Evolutionary conservation across 257 asterid genomes (phyloP), one percentile per base, ranked within the genome.

Genomic region (Leonotis leonurus): DNA sequence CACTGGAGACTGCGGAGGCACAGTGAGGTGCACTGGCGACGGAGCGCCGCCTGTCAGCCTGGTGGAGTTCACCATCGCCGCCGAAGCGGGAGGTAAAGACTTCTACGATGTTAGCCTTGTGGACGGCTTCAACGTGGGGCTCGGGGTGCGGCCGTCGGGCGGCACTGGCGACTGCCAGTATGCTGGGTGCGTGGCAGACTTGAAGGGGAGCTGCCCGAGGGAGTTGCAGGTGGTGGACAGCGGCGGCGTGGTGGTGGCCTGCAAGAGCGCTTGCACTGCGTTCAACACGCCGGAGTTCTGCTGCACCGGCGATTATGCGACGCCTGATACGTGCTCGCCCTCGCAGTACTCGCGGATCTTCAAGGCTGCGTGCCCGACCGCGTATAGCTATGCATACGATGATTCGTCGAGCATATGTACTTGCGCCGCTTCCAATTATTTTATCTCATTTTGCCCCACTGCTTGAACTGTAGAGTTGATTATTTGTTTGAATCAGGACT

Each of bases 351-450:
- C 97, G 25, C 22, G 20, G 80, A 29, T 81, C 24, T 93, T 93
- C 65, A 93, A 93, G 85, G 48, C 17, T 8, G 94, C 97, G 0
- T 93, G 99, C 67, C 99, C 99, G 4, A 20, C 86, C 13, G 96
- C 97, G 3, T 93, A 93, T 57, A 89, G 97, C 14, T 93, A 89
- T n/a, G 99, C 97, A 1, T 93, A 93, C 37, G 97, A 89, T 41
- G 97, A 93, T 58, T 67, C 73, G 40, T 58, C 99, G 7, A 89
- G 96, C 52, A 89, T 92, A 0, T 82, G 80, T 59, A 87, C 97
- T 5, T 93, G 99, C 56, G 60, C 80, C 2, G 88, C 80, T 1
- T 12, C 95, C 0, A 85, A 89, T 60, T 93, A 93, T 60, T 5
- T 78, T 48, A 89, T 93, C 73, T 83, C 97, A 1, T 92, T 92